Percentiles rank a stretch among this genome's conserved stretches.
Evolutionary conservation across 2,329 filamentous ascomycete genomes (phyloP).

Genomic region (Colletotrichum echinochloae): DNA sequence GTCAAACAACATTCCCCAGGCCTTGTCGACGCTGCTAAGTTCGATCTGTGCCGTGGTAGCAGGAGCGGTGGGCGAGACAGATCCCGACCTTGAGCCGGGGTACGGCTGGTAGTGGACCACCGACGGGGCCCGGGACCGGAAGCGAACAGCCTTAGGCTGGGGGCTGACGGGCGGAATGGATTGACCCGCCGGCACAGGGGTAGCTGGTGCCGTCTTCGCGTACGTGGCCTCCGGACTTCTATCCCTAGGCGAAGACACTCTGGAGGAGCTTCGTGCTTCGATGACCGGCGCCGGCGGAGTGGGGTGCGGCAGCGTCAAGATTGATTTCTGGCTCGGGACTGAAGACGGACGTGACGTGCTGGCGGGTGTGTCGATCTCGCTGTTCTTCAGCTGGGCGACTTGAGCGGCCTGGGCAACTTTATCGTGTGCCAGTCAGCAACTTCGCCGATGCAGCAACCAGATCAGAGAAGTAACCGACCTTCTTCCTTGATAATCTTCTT

Average conservation of each 20-base stretch:
- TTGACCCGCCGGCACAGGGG: background rate
- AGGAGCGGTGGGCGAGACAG: conserved; percentile 4
- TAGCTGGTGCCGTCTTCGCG: background rate
- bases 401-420: conserved; percentile 32
- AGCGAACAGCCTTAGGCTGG: conserved; percentile 24
- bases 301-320: conserved; percentile 20
- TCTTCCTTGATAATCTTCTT: conserved; percentile 45
- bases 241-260: conserved; percentile 20
- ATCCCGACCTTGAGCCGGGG: background rate
- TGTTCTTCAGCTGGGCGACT: conserved; percentile 26
- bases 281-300: conserved; percentile 19
- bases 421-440: conserved; percentile 9
- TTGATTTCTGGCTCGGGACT: conserved; percentile 18
- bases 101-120: conserved; percentile 33
- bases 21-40: conserved; percentile 72
- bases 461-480: background rate
- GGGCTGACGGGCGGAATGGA: conserved; percentile 24
- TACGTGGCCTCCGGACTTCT: conserved; percentile 13
- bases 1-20: conserved; percentile 83
- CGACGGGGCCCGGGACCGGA: conserved; percentile 24
- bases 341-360: conserved; percentile 5
- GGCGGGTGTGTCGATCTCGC: conserved; percentile 13
- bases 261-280: conserved; percentile 1
- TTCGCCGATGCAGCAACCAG: background rate
- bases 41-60: conserved; percentile 47